phyloP scores from a whole-genome alignment of 768 basidiomycete species.

The Baorangia bicolor region DNA sequence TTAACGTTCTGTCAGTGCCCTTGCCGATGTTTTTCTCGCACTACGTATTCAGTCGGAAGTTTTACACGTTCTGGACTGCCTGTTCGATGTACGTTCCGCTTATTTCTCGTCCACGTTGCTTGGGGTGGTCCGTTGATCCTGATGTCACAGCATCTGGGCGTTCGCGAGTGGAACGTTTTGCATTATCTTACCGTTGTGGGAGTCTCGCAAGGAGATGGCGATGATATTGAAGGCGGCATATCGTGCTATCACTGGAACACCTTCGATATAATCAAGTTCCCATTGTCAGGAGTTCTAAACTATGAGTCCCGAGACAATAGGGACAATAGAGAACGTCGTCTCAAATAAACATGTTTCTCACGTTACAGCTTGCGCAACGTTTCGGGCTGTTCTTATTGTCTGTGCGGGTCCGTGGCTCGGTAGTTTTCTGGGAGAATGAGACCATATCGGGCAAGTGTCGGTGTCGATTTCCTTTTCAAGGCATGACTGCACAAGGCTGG shows the following conservation, averaged over 20 bases:
- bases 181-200: conserved; percentile 39
- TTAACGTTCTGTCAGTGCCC: conserved; percentile 28
- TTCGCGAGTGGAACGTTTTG: conserved; percentile 38
- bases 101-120: neutral
- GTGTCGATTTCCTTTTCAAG: conserved; percentile 7
- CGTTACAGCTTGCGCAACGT: conserved; percentile 2
- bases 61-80: conserved; percentile 40
- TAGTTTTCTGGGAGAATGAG: neutral
- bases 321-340: conserved; percentile 24
- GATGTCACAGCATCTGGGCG: conserved; percentile 32
- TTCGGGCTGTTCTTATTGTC: conserved; percentile 29
- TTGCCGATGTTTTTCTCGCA: conserved; percentile 41
- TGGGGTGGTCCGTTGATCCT: conserved; percentile 1
- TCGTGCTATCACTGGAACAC: neutral
- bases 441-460: conserved; percentile 3
- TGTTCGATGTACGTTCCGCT: conserved; percentile 34
- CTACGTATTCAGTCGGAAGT: conserved; percentile 35
- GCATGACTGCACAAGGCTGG: neutral
- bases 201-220: conserved; percentile 34
- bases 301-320: conserved; percentile 20
- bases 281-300: neutral
- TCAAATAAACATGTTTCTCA: conserved; percentile 14
- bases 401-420: conserved; percentile 3
- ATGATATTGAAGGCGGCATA: conserved; percentile 20
- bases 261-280: neutral